Evolutionary conservation across 2,329 filamentous ascomycete genomes (phyloP).

Genomic region (Endoconidiophora polonica): DNA sequence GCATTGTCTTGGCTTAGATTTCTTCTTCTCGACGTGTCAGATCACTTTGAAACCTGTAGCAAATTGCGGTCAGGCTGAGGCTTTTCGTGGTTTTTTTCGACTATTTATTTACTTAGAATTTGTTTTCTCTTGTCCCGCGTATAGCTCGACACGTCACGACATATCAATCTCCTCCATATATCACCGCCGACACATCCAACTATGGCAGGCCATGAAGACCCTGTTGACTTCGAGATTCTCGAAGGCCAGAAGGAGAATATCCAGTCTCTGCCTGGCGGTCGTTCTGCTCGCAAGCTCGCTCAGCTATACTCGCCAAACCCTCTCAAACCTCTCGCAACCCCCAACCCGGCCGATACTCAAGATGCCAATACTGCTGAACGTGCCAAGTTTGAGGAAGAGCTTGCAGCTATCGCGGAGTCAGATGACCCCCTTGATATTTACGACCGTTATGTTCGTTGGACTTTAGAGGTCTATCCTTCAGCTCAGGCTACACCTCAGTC

Average conservation of each 20-base stretch:
- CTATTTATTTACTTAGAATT: too few species aligned
- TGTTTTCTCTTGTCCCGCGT: not conserved
- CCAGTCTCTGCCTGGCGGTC: slow-evolving; percentile 69
- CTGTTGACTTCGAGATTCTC: slow-evolving; percentile 75
- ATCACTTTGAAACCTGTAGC: too few species aligned
- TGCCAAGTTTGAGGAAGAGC: slow-evolving; percentile 71
- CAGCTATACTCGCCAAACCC: slow-evolving; percentile 58
- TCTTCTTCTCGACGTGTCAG: too few species aligned
- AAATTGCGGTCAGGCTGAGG: too few species aligned
- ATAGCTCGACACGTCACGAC: not conserved
- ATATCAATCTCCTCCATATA: not conserved
- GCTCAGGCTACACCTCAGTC: slow-evolving; percentile 83
- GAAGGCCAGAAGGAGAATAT: slow-evolving; percentile 98
- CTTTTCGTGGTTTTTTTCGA: not conserved
- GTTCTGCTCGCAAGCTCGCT: slow-evolving; percentile 78
- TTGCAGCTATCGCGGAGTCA: slow-evolving; percentile 62
- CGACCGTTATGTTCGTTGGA: slow-evolving; percentile 96
- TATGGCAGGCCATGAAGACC: slow-evolving; percentile 35
- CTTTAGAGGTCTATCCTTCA: slow-evolving; percentile 82
- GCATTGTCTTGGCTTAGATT: too few species aligned
- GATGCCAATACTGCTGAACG: slow-evolving; percentile 66
- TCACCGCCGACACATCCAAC: slow-evolving; percentile 12
- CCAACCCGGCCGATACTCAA: slow-evolving; percentile 54
- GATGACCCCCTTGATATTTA: slow-evolving; percentile 93
- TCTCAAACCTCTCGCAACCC: slow-evolving; percentile 39